Conservation (phyloP, 192 early-diverging fungal genomes). For the Diversispora epigaea region DNA sequence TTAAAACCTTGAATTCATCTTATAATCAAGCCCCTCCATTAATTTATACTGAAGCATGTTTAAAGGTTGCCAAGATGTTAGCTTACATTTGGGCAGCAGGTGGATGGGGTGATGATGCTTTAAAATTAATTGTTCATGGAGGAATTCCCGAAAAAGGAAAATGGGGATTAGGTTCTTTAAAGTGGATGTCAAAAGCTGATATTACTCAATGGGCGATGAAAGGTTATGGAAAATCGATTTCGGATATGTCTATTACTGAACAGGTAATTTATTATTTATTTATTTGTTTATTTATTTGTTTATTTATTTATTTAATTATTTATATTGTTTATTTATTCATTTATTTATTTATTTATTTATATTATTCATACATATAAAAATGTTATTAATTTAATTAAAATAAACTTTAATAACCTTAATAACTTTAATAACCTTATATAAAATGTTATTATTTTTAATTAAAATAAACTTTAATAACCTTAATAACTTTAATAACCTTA, state of each 20-base stretch:
- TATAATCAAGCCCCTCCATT: constrained; percentile 54
- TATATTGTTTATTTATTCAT: background rate
- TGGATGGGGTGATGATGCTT: constrained; percentile 42
- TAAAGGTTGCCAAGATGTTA: constrained; percentile 69
- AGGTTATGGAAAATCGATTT: constrained; percentile 50
- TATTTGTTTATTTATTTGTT: background rate
- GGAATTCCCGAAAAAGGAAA: constrained; percentile 28
- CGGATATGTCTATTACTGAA: constrained; percentile 58
- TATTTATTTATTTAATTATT: constrained; percentile 8
- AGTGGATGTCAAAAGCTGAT: constrained; percentile 50
- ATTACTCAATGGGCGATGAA: constrained; percentile 66
- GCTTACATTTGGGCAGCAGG: constrained; percentile 43
- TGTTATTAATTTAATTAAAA: too few relatives aligned
- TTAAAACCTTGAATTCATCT: constrained; percentile 46
- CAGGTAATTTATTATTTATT: constrained; percentile 45
- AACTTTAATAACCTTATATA: too few relatives aligned
- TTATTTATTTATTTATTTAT: background rate
- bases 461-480: too few relatives aligned
- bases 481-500: too few relatives aligned
- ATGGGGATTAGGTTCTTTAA: constrained; percentile 41
- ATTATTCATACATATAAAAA: too few relatives aligned
- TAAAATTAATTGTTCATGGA: constrained; percentile 40
- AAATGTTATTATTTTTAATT: too few relatives aligned
- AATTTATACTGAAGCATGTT: constrained; percentile 63
- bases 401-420: too few relatives aligned